Conservation (phyloP, 352 stramenopile genomes). For the Phytophthora capsici region DNA sequence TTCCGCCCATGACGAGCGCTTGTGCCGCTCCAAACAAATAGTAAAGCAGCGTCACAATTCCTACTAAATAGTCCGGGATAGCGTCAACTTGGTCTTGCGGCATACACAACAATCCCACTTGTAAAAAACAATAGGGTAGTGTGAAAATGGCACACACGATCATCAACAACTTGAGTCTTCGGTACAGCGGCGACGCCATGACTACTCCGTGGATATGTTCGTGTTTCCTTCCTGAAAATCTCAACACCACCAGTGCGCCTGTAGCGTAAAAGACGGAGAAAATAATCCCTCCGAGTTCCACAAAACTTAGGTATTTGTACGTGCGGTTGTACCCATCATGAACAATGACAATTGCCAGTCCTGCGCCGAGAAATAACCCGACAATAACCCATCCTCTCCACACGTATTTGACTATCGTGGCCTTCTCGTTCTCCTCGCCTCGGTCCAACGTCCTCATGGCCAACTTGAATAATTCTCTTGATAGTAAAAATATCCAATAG, state of each 20-base stretch:
- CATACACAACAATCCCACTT: constrained; percentile 55
- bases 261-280: constrained; percentile 55
- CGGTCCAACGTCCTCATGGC: constrained; percentile 65
- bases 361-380: constrained; percentile 38
- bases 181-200: constrained; percentile 72
- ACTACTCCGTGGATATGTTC: constrained; percentile 76
- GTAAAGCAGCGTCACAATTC: constrained; percentile 64
- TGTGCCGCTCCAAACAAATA: constrained; percentile 70
- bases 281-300: constrained; percentile 55
- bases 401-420: constrained; percentile 58
- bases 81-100: constrained; percentile 45
- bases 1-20: constrained; percentile 72
- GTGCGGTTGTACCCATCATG: constrained; percentile 60
- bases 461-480: constrained; percentile 64
- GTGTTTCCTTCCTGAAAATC: constrained; percentile 60
- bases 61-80: constrained; percentile 63
- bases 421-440: constrained; percentile 52
- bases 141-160: constrained; percentile 70
- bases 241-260: constrained; percentile 47
- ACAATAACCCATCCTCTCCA: constrained; percentile 41
- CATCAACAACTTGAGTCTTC: constrained; percentile 71
- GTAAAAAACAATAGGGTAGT: constrained; percentile 66
- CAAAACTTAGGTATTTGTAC: constrained; percentile 61
- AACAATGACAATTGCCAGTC: constrained; percentile 48
- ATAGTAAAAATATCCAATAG: constrained; percentile 73